phyloP scores from a whole-genome alignment of 2,329 filamentous ascomycete genomes.

The Pyrenochaeta sp. region DNA sequence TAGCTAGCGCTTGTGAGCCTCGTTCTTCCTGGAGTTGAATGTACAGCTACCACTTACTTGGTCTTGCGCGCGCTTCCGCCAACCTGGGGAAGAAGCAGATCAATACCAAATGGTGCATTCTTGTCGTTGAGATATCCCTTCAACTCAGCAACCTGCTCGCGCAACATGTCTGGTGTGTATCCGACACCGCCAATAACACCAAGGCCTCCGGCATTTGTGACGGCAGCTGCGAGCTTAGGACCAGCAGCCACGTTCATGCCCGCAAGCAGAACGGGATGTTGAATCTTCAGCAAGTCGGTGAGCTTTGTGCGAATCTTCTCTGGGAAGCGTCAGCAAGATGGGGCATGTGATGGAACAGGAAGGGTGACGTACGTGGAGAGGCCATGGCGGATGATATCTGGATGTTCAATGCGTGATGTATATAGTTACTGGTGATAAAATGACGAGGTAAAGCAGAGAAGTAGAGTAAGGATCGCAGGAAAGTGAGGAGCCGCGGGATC shows the following conservation, averaged over 20 bases:
- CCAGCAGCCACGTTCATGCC: constrained; percentile 99
- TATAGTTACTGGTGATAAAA: constrained; percentile 1
- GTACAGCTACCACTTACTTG: constrained; percentile 65
- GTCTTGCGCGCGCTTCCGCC: constrained; percentile 94
- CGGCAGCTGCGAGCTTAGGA: constrained; percentile 92
- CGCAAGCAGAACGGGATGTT: constrained; percentile 92
- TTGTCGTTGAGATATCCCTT: constrained; percentile 89
- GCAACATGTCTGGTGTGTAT: constrained; percentile 97
- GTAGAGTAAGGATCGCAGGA: too few relatives aligned
- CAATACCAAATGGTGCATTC: constrained; percentile 93
- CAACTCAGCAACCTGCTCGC: constrained; percentile 92
- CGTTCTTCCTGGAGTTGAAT: too few relatives aligned
- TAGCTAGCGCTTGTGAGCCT: constrained; percentile 67
- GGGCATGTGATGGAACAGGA: constrained; percentile 23
- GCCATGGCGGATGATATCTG: constrained; percentile 64
- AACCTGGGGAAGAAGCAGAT: constrained; percentile 91
- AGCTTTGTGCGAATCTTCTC: constrained; percentile 89
- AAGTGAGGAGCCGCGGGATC: constrained; percentile 16
- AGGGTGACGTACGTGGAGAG: constrained; percentile 73
- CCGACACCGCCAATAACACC: constrained; percentile 95
- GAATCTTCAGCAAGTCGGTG: constrained; percentile 97
- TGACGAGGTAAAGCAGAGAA: constrained; percentile 6
- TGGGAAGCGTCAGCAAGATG: constrained; percentile 50
- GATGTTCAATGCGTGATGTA: neutral
- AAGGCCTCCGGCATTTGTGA: constrained; percentile 94